Conservation (phyloP, 495 filamentous ascomycete species). For the Neurospora discreta region DNA sequence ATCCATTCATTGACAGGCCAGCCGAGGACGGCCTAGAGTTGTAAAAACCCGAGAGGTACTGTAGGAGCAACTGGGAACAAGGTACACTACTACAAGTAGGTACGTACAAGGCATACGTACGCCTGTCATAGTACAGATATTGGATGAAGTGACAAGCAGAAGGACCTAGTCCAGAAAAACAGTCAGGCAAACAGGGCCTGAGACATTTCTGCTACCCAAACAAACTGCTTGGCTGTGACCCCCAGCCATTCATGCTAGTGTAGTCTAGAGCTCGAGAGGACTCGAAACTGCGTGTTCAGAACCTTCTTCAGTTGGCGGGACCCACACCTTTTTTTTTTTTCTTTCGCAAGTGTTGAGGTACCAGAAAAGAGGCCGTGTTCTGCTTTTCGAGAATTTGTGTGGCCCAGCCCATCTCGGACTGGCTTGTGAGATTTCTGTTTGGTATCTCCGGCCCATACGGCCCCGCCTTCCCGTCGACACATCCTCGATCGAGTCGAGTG, state of each 20-base stretch:
- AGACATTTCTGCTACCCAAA: not conserved
- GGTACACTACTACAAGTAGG: no score
- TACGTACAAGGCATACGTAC: not conserved
- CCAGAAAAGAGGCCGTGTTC: not conserved
- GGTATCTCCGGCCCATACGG: not conserved
- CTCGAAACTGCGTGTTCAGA: not conserved
- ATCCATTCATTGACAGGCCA: slow-evolving; percentile 1
- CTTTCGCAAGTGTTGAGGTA: not conserved
- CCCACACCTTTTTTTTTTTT: not conserved
- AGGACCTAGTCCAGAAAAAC: not conserved
- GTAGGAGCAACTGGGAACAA: not conserved
- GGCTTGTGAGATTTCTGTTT: not conserved
- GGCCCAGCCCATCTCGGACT: not conserved
- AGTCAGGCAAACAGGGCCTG: not conserved
- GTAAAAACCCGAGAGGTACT: not conserved
- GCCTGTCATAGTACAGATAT: not conserved
- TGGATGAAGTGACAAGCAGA: not conserved
- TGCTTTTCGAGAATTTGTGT: not conserved
- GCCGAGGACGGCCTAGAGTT: not conserved
- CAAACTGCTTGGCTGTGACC: not conserved
- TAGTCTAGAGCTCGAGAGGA: not conserved
- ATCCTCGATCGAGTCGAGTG: slow-evolving; percentile 6
- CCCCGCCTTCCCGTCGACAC: slow-evolving; percentile 5
- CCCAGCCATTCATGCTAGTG: not conserved
- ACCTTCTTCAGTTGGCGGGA: not conserved